Conservation (phyloP, 768 basidiomycete genomes). For the Boletus coccyginus region DNA sequence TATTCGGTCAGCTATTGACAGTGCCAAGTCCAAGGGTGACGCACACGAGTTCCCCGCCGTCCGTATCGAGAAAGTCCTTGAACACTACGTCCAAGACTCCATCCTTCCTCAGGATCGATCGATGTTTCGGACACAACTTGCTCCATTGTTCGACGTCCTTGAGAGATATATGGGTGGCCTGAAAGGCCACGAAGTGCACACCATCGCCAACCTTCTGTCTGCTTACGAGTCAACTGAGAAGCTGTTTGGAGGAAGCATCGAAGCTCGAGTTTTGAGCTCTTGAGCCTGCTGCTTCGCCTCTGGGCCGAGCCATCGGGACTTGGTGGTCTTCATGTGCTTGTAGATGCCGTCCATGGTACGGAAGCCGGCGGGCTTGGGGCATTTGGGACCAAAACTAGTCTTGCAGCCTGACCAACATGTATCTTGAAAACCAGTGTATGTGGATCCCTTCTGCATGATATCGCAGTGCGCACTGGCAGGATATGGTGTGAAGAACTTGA, state of each 20-base stretch:
- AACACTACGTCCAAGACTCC: slow-evolving; percentile 79
- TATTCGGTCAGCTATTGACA: slow-evolving; percentile 75
- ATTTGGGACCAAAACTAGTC: no score
- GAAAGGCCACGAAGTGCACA: slow-evolving; percentile 81
- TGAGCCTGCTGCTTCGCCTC: no score
- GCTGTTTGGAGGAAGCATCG: slow-evolving; percentile 91
- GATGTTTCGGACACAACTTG: slow-evolving; percentile 74
- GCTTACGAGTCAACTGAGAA: slow-evolving; percentile 86
- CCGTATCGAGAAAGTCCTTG: slow-evolving; percentile 82
- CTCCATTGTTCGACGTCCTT: slow-evolving; percentile 67
- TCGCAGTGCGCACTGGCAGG: no score
- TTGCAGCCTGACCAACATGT: no score
- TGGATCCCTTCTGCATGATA: no score
- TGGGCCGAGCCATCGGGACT: no score
- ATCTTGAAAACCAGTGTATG: no score
- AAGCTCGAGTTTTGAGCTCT: slow-evolving; percentile 61
- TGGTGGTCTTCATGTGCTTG: no score
- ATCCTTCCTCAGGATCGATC: slow-evolving; percentile 77
- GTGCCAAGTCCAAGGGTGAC: slow-evolving; percentile 69
- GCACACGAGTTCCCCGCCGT: slow-evolving; percentile 85
- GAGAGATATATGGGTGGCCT: slow-evolving; percentile 80
- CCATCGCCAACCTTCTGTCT: slow-evolving; percentile 72
- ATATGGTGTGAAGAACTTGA: no score
- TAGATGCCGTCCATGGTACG: no score
- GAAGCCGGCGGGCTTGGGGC: no score